phyloP scores from a whole-genome alignment of 140 eudicot genomes.

The Eryngium alpinum region DNA sequence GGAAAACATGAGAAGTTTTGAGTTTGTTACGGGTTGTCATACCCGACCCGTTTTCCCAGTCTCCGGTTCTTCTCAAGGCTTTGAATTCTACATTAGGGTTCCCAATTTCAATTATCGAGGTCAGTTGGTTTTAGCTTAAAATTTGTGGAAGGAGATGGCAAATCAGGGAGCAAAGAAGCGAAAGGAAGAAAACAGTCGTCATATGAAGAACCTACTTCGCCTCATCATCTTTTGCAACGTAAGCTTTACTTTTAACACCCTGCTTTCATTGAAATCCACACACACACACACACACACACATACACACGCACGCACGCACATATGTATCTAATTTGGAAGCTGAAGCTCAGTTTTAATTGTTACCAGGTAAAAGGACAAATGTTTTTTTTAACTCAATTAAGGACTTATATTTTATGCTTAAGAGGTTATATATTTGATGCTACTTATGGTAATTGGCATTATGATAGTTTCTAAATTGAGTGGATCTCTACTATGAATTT shows the following conservation, averaged over 20 bases:
- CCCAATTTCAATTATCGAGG: too few relatives aligned
- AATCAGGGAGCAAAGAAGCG: conserved; percentile 80
- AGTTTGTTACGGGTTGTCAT: too few relatives aligned
- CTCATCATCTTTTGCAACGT: conserved; percentile 77
- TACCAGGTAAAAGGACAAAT: not conserved
- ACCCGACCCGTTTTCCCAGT: too few relatives aligned
- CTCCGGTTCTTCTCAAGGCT: too few relatives aligned
- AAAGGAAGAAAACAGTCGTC: conserved; percentile 80
- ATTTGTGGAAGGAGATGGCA: conserved; percentile 1
- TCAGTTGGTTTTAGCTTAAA: too few relatives aligned
- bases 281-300: not conserved
- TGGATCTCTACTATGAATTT: too few relatives aligned
- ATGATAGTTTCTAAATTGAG: too few relatives aligned
- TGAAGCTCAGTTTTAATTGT: not conserved
- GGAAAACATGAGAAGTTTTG: too few relatives aligned
- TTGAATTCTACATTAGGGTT: too few relatives aligned
- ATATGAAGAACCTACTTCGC: conserved; percentile 62
- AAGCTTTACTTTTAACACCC: not conserved
- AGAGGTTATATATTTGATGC: not conserved
- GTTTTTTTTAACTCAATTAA: not conserved
- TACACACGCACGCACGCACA: not conserved
- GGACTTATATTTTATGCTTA: not conserved
- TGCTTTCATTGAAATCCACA: not conserved
- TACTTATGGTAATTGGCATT: not conserved
- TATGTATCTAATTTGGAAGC: not conserved